These are phyloP conservation scores for Lycium ferocissimum DNA, from an alignment of 257 asterid genomes.

Conservation along the genomic window DNA sequence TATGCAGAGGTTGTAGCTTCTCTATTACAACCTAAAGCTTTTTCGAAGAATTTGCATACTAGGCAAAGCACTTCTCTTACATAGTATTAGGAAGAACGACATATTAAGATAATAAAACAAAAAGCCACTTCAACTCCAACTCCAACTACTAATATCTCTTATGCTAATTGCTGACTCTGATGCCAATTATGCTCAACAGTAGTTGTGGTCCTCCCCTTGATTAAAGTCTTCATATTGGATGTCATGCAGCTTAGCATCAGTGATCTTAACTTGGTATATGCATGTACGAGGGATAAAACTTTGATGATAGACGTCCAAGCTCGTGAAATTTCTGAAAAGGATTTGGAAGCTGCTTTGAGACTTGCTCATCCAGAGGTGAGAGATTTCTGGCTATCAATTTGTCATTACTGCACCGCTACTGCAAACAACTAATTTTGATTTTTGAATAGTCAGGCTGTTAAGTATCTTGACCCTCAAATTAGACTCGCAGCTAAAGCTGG, in stretches of 20 bases:
- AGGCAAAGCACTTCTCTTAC: not conserved
- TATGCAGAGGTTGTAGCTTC: not conserved
- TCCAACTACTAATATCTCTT: not conserved
- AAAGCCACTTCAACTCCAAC: constrained; percentile 21
- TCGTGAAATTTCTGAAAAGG: constrained; percentile 86
- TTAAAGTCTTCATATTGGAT: constrained; percentile 33
- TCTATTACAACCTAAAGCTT: not conserved
- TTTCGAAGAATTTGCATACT: not conserved
- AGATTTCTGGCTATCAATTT: constrained; percentile 25
- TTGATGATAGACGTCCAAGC: constrained; percentile 98
- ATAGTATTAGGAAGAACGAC: not conserved
- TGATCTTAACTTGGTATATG: constrained; percentile 96
- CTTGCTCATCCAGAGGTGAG: constrained; percentile 95
- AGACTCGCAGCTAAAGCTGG: constrained; percentile 93
- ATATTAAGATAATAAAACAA: constrained; percentile 1
- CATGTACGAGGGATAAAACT: constrained; percentile 96
- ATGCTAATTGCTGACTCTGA: not conserved
- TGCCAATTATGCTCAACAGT: constrained; percentile 10
- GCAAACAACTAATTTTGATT: constrained; percentile 37
- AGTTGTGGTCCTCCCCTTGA: constrained; percentile 11
- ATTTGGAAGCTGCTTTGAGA: constrained; percentile 87
- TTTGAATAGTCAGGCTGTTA: constrained; percentile 73
- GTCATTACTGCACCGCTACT: constrained; percentile 31
- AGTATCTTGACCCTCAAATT: constrained; percentile 88
- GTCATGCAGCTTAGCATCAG: constrained; percentile 78